A percentile compares a stretch with the other conserved stretches of the same genome.
These are phyloP conservation scores for Cucumis sativus DNA, from an alignment of 306 rosid species.

Conservation along the genomic window Cucumber_9930_V3 NC_026660.2:22954501-22955000, in stretches of 20 bases:
- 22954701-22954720: neutral
- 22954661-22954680: conserved; percentile 52
- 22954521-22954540: conserved; percentile 49
- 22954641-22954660: conserved; percentile 59
- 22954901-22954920: neutral
- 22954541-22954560: conserved; percentile 58
- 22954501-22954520: conserved; percentile 61
- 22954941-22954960: neutral
- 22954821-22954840: neutral
- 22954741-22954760: neutral
- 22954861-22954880: neutral
- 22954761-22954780: neutral
- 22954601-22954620: conserved; percentile 8
- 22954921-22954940: neutral
- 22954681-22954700: conserved; percentile 35
- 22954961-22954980: neutral
- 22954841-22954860: neutral
- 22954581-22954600: neutral
- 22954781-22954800: neutral
- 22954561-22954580: neutral
- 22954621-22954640: conserved; percentile 27
- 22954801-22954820: neutral
- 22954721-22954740: neutral
- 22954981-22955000: neutral
- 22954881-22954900: neutral